Evolutionary conservation across 2,329 filamentous ascomycete genomes (phyloP).

Genomic region (Colletotrichum sp.): DNA sequence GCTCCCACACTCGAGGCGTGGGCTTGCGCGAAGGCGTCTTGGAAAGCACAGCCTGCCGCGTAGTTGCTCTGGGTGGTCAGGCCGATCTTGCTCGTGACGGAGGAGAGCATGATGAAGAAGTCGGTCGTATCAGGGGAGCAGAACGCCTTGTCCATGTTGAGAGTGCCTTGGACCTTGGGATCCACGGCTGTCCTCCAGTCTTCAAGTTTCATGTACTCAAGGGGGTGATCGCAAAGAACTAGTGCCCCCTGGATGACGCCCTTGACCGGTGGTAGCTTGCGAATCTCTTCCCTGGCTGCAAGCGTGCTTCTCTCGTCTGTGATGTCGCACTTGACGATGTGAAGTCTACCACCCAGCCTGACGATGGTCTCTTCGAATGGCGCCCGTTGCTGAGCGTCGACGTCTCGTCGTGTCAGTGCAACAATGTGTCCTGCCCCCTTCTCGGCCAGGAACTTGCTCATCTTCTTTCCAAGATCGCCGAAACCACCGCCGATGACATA

Average conservation of each 20-base stretch:
- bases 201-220: background rate
- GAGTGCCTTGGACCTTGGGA: constrained; percentile 7
- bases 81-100: background rate
- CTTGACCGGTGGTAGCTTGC: background rate
- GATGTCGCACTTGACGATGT: background rate
- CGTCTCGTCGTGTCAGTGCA: constrained; percentile 30
- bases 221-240: constrained; percentile 2
- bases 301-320: background rate
- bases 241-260: background rate
- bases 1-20: background rate
- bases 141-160: background rate
- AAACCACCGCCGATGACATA: constrained; percentile 38
- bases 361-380: background rate
- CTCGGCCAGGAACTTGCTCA: constrained; percentile 28
- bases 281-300: background rate
- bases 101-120: constrained; percentile 19
- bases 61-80: constrained; percentile 1
- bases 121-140: background rate
- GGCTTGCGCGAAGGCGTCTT: constrained; percentile 29
- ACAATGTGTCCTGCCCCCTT: constrained; percentile 34
- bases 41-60: constrained; percentile 32
- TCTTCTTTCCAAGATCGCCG: constrained; percentile 32
- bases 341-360: background rate
- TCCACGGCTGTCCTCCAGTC: background rate
- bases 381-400: constrained; percentile 4